Evolutionary conservation across 2,329 filamentous ascomycete genomes (phyloP).

Genomic region (Dactylonectria estremocensis): DNA sequence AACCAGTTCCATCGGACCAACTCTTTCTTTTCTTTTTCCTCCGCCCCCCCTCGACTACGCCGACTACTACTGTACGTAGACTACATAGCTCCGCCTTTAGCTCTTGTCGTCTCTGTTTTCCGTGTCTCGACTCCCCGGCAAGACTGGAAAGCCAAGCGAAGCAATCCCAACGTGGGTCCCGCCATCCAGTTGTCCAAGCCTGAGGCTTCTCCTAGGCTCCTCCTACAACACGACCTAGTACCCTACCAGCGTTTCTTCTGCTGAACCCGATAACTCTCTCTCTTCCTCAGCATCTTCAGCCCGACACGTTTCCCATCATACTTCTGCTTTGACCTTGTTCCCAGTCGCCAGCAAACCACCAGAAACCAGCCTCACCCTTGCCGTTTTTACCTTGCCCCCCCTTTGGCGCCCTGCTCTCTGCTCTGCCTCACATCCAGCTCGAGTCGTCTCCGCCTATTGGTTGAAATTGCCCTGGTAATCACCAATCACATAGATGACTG

Average conservation of each 20-base stretch:
- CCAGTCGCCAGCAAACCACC: conserved; percentile 34
- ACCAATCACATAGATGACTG: conserved; percentile 54
- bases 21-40: conserved; percentile 48
- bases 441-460: conserved; percentile 54
- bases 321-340: conserved; percentile 31
- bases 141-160: conserved; percentile 38
- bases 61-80: conserved; percentile 18
- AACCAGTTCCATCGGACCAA: conserved; percentile 41
- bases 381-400: conserved; percentile 45
- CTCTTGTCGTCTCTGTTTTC: conserved; percentile 32
- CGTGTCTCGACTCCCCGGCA: conserved; percentile 38
- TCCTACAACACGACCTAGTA: conserved; percentile 14
- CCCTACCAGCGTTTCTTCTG: conserved; percentile 49
- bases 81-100: conserved; percentile 37
- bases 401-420: conserved; percentile 50
- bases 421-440: conserved; percentile 53
- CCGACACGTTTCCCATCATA: conserved; percentile 30
- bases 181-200: conserved; percentile 45
- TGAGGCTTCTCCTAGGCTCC: conserved; percentile 41
- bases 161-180: conserved; percentile 51
- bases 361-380: conserved; percentile 45
- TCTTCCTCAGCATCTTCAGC: conserved; percentile 42
- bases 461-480: conserved; percentile 48
- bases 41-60: conserved; percentile 32
- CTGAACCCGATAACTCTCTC: conserved; percentile 35